phyloP scores from a whole-genome alignment of 805 yeast genomes.

The Pichia nakasei region DNA sequence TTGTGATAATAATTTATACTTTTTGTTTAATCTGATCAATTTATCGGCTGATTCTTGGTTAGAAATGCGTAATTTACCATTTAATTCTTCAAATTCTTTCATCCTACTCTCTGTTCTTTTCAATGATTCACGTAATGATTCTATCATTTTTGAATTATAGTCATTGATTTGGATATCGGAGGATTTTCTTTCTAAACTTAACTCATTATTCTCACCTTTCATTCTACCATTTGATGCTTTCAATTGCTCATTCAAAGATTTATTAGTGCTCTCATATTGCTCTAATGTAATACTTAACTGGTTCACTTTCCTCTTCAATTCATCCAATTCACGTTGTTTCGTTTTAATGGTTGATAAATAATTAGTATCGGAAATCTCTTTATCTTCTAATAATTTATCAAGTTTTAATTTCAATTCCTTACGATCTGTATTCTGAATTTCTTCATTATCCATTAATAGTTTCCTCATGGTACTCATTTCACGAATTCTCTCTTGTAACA shows the following conservation, averaged over 20 bases:
- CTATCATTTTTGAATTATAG: constrained; percentile 17
- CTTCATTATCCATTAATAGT: constrained; percentile 60
- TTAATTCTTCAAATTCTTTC: constrained; percentile 47
- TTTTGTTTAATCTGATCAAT: constrained; percentile 59
- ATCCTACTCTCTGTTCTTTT: constrained; percentile 40
- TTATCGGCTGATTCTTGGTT: constrained; percentile 65
- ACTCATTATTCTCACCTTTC: no score
- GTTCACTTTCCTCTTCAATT: constrained; percentile 39
- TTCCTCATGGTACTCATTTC: constrained; percentile 70
- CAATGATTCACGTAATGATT: constrained; percentile 46
- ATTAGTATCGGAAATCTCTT: constrained; percentile 48
- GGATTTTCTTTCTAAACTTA: not conserved
- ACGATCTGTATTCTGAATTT: constrained; percentile 40
- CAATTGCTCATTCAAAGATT: constrained; percentile 5
- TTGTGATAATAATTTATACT: constrained; percentile 53
- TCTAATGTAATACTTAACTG: constrained; percentile 20
- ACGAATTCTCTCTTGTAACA: constrained; percentile 71
- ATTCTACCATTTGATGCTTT: not conserved
- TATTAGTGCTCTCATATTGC: constrained; percentile 7
- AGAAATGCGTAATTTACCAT: constrained; percentile 44
- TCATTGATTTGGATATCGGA: constrained; percentile 6
- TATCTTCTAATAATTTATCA: constrained; percentile 48
- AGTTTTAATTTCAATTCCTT: constrained; percentile 49
- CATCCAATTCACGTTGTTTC: constrained; percentile 61
- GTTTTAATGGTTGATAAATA: constrained; percentile 40